A percentile compares a stretch with the other conserved stretches of the same genome.
Evolutionary conservation across 208 protist genomes (phyloP).

Genomic region (Wallacemonas sp.): DNA sequence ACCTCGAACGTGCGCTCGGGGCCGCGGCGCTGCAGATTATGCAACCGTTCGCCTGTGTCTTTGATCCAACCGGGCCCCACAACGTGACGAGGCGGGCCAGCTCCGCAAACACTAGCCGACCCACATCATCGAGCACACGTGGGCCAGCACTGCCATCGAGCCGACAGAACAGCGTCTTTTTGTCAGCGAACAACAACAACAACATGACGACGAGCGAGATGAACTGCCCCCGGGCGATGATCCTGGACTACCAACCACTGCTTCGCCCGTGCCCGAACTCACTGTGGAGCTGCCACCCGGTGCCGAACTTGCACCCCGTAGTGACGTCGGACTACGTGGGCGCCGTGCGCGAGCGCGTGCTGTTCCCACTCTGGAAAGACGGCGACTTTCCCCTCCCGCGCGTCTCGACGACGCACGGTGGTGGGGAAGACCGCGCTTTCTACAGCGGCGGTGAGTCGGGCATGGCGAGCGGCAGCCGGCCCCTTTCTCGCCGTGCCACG

Average conservation of each 20-base stretch:
- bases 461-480: constrained; percentile 15
- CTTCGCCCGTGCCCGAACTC: constrained; percentile 66
- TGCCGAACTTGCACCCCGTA: constrained; percentile 73
- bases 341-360: constrained; percentile 3
- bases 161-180: constrained; percentile 4
- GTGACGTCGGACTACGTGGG: constrained; percentile 16
- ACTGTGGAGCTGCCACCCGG: constrained; percentile 55
- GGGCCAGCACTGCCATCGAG: no score
- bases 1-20: constrained; percentile 49
- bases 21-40: constrained; percentile 63
- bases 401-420: constrained; percentile 6
- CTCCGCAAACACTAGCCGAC: background rate
- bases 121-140: no score
- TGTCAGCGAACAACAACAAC: no score
- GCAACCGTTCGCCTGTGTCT: constrained; percentile 46
- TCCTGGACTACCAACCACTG: constrained; percentile 72
- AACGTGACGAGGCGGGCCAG: no score
- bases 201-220: background rate
- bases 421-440: constrained; percentile 9
- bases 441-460: constrained; percentile 6
- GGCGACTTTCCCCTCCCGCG: constrained; percentile 53
- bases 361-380: constrained; percentile 71
- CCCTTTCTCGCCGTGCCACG: background rate
- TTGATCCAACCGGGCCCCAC: no score
- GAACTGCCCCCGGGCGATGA: constrained; percentile 8